Conservation (phyloP, 2,329 filamentous ascomycete genomes). For the Teratosphaeria destructans region DNA sequence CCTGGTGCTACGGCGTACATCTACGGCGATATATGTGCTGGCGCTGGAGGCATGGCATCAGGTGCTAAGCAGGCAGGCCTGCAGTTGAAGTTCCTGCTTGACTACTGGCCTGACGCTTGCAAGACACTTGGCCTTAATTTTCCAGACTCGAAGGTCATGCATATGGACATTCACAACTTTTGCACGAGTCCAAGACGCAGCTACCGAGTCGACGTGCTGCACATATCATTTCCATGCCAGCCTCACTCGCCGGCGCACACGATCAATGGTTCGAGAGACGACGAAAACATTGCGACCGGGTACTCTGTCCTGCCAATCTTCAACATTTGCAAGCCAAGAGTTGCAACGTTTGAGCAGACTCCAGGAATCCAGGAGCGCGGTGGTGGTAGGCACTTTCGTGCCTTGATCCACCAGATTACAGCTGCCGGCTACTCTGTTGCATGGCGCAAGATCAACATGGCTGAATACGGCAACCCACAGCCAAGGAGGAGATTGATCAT, state of each 20-base stretch:
- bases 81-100: constrained; percentile 42
- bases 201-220: constrained; percentile 52
- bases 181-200: constrained; percentile 17
- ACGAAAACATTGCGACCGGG: constrained; percentile 52
- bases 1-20: constrained; percentile 43
- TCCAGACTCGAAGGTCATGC: constrained; percentile 24
- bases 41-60: constrained; percentile 59
- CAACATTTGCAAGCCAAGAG: constrained; percentile 33
- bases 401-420: constrained; percentile 55
- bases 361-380: constrained; percentile 48
- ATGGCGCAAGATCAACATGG: constrained; percentile 51
- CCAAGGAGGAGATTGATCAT: constrained; percentile 40
- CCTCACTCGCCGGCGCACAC: constrained; percentile 66
- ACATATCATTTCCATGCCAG: constrained; percentile 70
- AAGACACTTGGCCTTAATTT: constrained; percentile 46
- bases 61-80: constrained; percentile 54
- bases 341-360: constrained; percentile 73
- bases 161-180: constrained; percentile 14
- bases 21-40: constrained; percentile 62
- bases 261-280: constrained; percentile 45
- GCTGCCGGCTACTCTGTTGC: constrained; percentile 56
- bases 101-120: constrained; percentile 49
- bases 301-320: constrained; percentile 28
- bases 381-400: constrained; percentile 42
- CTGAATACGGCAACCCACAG: constrained; percentile 42